Conservation (phyloP, 345 rosid species). For the Salix koriyanagi region DNA sequence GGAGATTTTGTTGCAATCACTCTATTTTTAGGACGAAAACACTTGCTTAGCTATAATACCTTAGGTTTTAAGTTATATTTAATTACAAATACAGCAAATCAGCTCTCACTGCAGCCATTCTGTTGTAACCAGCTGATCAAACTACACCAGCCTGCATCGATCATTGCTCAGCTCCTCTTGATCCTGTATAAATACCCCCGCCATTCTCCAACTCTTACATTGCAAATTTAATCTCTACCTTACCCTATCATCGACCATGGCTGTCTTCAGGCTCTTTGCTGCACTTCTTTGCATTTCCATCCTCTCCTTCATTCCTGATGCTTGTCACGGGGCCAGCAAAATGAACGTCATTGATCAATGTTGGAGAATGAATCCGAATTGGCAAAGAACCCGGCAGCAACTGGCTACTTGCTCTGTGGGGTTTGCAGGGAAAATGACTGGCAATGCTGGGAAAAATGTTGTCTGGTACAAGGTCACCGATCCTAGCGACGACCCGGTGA, state of each 20-base stretch:
- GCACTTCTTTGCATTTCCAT: constrained; percentile 7
- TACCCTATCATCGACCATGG: constrained; percentile 8
- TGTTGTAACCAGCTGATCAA: neutral
- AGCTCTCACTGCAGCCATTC: neutral
- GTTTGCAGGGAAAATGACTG: constrained; percentile 59
- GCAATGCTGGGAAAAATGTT: constrained; percentile 48
- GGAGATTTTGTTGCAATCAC: no score
- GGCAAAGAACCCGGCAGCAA: constrained; percentile 46
- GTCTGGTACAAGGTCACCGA: constrained; percentile 50
- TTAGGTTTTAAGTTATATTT: no score
- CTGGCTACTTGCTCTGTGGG: constrained; percentile 63
- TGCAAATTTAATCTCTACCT: neutral
- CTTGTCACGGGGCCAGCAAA: constrained; percentile 6
- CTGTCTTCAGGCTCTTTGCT: neutral
- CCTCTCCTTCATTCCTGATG: neutral
- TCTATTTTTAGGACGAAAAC: no score
- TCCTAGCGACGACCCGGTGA: constrained; percentile 58
- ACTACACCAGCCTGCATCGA: neutral
- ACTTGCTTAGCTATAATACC: no score
- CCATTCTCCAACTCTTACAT: neutral
- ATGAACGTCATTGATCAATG: constrained; percentile 71
- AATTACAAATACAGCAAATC: neutral
- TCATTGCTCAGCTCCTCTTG: neutral
- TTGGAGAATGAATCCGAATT: constrained; percentile 47
- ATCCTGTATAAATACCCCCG: neutral